Evolutionary conservation across 768 basidiomycete genomes (phyloP).

Genomic region (Pisolithus albus): DNA sequence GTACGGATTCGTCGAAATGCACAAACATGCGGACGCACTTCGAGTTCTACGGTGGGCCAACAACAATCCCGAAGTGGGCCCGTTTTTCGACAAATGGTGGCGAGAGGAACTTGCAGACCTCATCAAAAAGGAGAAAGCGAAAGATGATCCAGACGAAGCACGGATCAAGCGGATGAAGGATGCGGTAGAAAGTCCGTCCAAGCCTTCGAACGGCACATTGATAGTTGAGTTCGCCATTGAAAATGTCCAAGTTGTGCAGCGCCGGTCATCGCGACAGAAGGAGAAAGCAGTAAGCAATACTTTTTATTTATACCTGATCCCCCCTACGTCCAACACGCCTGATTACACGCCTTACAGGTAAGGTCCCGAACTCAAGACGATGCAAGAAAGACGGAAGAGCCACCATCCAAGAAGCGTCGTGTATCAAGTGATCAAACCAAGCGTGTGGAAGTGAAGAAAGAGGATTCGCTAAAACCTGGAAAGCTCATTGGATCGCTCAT

Average conservation of each 20-base stretch:
- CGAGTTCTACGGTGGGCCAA: slow-evolving; percentile 92
- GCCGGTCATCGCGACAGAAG: slow-evolving; percentile 52
- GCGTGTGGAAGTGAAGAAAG: slow-evolving; percentile 14
- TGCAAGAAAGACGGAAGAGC: slow-evolving; percentile 24
- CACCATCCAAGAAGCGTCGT: slow-evolving; percentile 36
- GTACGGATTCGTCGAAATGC: slow-evolving; percentile 93
- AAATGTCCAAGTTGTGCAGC: slow-evolving; percentile 83
- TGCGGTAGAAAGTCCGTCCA: slow-evolving; percentile 38
- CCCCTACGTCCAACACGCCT: not conserved
- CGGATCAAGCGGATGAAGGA: slow-evolving; percentile 55
- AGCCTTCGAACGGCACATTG: slow-evolving; percentile 43
- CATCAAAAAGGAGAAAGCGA: slow-evolving; percentile 46
- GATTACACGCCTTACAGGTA: slow-evolving; percentile 2
- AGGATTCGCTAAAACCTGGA: slow-evolving; percentile 20
- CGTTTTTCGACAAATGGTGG: slow-evolving; percentile 78
- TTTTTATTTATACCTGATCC: not conserved
- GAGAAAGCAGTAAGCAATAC: slow-evolving; percentile 23
- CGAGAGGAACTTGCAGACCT: slow-evolving; percentile 65
- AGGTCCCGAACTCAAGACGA: slow-evolving; percentile 7
- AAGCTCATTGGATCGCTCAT: slow-evolving; percentile 63
- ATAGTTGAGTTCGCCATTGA: slow-evolving; percentile 97
- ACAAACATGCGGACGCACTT: slow-evolving; percentile 81
- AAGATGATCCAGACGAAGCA: slow-evolving; percentile 40
- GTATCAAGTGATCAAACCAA: slow-evolving; percentile 19
- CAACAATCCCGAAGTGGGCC: slow-evolving; percentile 64